Evolutionary conservation across 2,329 filamentous ascomycete genomes (phyloP), one percentile per base, ranked within the genome.

Genomic region (Microdochium trichocladiopsis): DNA sequence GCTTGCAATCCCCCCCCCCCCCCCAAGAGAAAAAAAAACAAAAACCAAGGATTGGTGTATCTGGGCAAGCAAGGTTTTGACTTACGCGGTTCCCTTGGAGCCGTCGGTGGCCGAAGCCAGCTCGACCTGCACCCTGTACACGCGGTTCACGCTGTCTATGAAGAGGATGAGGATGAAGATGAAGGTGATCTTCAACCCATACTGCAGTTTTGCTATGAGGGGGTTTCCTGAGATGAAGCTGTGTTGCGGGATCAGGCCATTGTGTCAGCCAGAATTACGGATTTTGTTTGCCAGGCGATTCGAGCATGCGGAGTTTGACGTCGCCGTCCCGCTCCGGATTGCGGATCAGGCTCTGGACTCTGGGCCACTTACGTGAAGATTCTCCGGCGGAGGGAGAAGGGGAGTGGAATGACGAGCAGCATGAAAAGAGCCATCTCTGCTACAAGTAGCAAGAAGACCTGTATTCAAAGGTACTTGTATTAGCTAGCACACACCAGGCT

Each of bases 101-200:
- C 81, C 77, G 65, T 94, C 90, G 55, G 82, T 76, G 54, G 88
- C 86, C 50, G 84, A 77, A 48, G 84, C 76, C 53, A 97, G 79
- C 75, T 99, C 94, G 58, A 94, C 73, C 74, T 97, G 93, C 52
- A 99, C 94, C 57, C 94, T 89, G 72, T 96, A 99, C 65, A 99
- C 94, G 58, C 94, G 90, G 66, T 86, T 86, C 70, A 97, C 92
- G 67, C 91, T 96, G 75, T 99, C 94, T 64, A 97, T 83, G 75
- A 99, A 99, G 59, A 99, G 86, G 58, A 99, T 96, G 54, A 97
- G 79, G 65, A 99, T 97, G 76, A 99, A 99, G 68, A 99, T 93
- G 69, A 99, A 99, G 2, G 91, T 96, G 53, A 99, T 99, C 82
- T 96, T 97, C 75, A 99, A 80, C 64, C 91, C 93, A 77, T 99